Conservation (phyloP, 2,329 filamentous ascomycete species). For the Microcyclospora tardicrescens region DNA sequence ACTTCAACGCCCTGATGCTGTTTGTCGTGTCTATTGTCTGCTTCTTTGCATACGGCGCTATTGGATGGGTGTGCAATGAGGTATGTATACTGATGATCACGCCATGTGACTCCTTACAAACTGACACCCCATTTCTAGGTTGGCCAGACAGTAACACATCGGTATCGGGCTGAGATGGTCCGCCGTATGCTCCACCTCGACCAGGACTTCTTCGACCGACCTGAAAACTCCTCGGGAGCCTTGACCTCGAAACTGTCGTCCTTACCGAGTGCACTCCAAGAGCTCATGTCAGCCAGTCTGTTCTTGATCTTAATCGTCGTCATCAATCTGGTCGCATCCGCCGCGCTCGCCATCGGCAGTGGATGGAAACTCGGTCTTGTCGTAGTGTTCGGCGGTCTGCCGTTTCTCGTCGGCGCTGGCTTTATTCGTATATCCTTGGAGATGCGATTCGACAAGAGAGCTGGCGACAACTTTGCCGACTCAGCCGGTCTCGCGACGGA, state of each 20-base stretch:
- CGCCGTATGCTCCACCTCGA: slow-evolving; percentile 18
- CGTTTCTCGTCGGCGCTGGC: slow-evolving; percentile 21
- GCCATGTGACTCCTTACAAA: background rate
- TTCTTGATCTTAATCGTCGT: slow-evolving; percentile 23
- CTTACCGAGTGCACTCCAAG: slow-evolving; percentile 38
- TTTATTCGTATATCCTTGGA: slow-evolving; percentile 24
- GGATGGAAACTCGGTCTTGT: slow-evolving; percentile 27
- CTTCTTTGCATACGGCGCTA: slow-evolving; percentile 30
- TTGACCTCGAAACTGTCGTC: slow-evolving; percentile 36
- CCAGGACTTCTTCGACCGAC: slow-evolving; percentile 27
- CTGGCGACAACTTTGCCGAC: slow-evolving; percentile 18
- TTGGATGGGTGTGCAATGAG: slow-evolving; percentile 34
- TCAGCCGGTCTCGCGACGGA: slow-evolving; percentile 25
- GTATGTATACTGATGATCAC: slow-evolving; percentile 32
- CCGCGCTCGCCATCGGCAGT: slow-evolving; percentile 20
- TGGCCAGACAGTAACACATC: slow-evolving; percentile 14
- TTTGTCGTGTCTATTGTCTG: slow-evolving; percentile 40
- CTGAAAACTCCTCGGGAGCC: slow-evolving; percentile 37
- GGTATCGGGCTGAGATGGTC: slow-evolving; percentile 24
- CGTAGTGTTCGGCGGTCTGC: slow-evolving; percentile 21
- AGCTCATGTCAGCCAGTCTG: slow-evolving; percentile 36
- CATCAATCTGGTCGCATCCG: slow-evolving; percentile 20
- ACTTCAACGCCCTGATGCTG: slow-evolving; percentile 45
- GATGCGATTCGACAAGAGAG: slow-evolving; percentile 19
- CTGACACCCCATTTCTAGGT: background rate